These are phyloP conservation scores for Globisporangium parvum DNA, from an alignment of 352 stramenopile species.

Conservation along the genomic window DNA sequence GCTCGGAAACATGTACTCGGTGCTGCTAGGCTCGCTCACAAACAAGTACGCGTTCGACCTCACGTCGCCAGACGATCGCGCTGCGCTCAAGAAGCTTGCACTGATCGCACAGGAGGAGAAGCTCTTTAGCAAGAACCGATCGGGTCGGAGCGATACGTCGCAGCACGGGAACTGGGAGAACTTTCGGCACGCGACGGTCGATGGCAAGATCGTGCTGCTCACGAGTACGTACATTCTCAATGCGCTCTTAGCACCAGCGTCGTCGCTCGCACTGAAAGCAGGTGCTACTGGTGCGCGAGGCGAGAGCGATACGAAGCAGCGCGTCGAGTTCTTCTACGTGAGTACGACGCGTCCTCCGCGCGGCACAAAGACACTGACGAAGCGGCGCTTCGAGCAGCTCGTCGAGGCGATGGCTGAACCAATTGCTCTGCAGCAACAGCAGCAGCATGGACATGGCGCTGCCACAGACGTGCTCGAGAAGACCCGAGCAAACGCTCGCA, in stretches of 20 bases:
- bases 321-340: conserved; percentile 74
- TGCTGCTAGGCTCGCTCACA: conserved; percentile 62
- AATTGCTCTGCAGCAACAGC: neutral
- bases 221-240: conserved; percentile 74
- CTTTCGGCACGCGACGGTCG: conserved; percentile 76
- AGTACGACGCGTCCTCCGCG: conserved; percentile 66
- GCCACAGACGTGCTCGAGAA: conserved; percentile 3
- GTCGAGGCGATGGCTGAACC: conserved; percentile 24
- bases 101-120: conserved; percentile 71
- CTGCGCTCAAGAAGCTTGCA: conserved; percentile 50
- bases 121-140: conserved; percentile 50
- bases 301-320: neutral
- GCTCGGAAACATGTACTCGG: conserved; percentile 55
- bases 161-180: conserved; percentile 89
- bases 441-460: neutral
- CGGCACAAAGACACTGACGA: conserved; percentile 40
- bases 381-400: conserved; percentile 53
- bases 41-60: conserved; percentile 66
- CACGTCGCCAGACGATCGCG: conserved; percentile 25
- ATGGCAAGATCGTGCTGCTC: conserved; percentile 48
- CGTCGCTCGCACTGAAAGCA: neutral
- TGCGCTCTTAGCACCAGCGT: conserved; percentile 32
- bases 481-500: conserved; percentile 14
- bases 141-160: conserved; percentile 53
- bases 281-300: neutral